Conservation (phyloP, 2,329 filamentous ascomycete genomes). For the Leptographium flavum region DNA sequence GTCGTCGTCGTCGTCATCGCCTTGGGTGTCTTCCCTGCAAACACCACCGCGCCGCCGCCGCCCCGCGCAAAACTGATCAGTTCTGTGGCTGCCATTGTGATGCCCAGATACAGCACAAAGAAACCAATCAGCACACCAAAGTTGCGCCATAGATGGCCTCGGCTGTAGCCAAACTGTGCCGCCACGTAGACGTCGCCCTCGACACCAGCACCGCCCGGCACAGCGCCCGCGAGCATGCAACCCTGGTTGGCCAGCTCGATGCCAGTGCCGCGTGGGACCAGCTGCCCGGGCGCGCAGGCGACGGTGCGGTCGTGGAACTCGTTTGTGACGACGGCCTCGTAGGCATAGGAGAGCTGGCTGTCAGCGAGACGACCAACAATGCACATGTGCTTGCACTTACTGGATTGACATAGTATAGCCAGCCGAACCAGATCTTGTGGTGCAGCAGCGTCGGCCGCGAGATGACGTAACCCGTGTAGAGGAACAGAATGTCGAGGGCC, state of each 20-base stretch:
- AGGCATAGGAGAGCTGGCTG: conserved; percentile 69
- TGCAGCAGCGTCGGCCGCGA: no score
- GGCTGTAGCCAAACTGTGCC: conserved; percentile 40
- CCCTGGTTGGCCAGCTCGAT: no score
- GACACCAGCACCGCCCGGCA: conserved; percentile 24
- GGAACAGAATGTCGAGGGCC: conserved; percentile 50
- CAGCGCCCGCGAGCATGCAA: conserved; percentile 44
- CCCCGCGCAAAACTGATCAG: conserved; percentile 50
- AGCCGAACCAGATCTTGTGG: conserved; percentile 65
- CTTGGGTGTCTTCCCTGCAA: no score
- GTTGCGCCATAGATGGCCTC: conserved; percentile 53
- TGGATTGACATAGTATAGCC: conserved; percentile 71
- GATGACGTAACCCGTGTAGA: conserved; percentile 55
- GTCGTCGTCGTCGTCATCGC: conserved; percentile 31
- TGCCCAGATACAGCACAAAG: conserved; percentile 40
- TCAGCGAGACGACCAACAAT: no score
- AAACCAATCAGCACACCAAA: conserved; percentile 55
- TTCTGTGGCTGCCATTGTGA: conserved; percentile 50
- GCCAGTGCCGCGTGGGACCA: no score
- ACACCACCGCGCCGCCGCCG: conserved; percentile 55
- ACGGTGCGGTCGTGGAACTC: conserved; percentile 60
- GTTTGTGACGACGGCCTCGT: conserved; percentile 68
- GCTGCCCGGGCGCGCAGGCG: no score
- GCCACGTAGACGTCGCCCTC: conserved; percentile 21
- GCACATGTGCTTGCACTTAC: no score